Conservation (phyloP, 768 basidiomycete species). For the Mrakia gelida region DNA sequence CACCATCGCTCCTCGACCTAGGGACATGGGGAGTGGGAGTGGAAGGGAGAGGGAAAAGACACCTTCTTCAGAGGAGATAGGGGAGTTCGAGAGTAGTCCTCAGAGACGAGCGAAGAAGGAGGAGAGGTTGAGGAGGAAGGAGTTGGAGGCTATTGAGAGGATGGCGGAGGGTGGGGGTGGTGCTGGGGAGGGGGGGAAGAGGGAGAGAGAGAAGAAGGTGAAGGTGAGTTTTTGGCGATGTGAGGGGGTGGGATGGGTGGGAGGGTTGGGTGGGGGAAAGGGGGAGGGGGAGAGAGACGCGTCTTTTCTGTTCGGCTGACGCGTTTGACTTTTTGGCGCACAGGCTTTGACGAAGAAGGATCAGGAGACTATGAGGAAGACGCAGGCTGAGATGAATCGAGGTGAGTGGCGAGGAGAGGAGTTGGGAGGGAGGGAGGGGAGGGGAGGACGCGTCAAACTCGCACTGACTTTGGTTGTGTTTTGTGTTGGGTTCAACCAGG, state of each 20-base stretch:
- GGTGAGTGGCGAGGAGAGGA: background rate
- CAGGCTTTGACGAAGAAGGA: slow-evolving; percentile 26
- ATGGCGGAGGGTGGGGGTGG: background rate
- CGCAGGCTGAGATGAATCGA: slow-evolving; percentile 15
- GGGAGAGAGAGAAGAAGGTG: background rate
- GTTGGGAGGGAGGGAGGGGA: background rate
- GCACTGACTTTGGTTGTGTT: background rate
- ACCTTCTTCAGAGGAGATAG: slow-evolving; percentile 2
- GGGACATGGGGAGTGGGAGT: background rate
- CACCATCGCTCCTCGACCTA: background rate
- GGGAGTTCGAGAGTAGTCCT: slow-evolving; percentile 14
- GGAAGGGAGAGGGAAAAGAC: background rate
- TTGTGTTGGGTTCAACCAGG: background rate
- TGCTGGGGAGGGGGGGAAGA: background rate
- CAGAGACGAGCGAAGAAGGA: too few species aligned
- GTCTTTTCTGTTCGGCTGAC: background rate
- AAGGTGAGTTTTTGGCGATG: background rate
- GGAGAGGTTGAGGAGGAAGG: background rate
- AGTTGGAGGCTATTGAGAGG: background rate
- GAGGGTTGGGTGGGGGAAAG: too few species aligned
- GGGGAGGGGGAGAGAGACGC: too few species aligned
- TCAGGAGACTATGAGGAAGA: background rate
- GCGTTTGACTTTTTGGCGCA: background rate
- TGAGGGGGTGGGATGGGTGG: background rate
- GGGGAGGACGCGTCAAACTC: background rate